Evolutionary conservation across 345 rosid genomes (phyloP).

Genomic region (Camelina neglecta): DNA sequence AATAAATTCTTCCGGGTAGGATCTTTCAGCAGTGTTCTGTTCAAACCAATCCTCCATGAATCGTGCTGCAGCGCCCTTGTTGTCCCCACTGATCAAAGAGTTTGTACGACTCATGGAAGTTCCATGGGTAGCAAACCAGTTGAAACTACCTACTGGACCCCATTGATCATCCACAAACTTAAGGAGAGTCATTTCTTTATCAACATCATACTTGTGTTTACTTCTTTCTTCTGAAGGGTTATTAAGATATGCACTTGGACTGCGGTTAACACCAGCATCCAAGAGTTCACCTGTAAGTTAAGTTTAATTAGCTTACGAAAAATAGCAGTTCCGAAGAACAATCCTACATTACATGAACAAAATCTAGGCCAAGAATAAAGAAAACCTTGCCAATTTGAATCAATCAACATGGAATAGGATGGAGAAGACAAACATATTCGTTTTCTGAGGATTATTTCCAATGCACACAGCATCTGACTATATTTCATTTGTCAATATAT

Average conservation of each 20-base stretch:
- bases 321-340: neutral
- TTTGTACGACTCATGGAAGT: conserved; percentile 98
- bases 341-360: conserved; percentile 12
- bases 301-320: conserved; percentile 19
- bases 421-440: neutral
- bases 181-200: conserved; percentile 94
- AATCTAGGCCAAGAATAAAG: conserved; percentile 3
- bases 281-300: conserved; percentile 74
- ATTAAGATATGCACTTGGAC: conserved; percentile 97
- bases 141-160: conserved; percentile 97
- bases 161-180: conserved; percentile 90
- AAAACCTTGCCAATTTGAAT: conserved; percentile 1
- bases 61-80: conserved; percentile 97
- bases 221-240: conserved; percentile 78
- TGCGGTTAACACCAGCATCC: conserved; percentile 94
- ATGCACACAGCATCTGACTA: neutral
- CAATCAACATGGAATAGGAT: neutral
- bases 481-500: neutral
- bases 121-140: conserved; percentile 99
- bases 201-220: conserved; percentile 79
- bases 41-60: conserved; percentile 98
- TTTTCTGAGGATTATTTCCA: neutral
- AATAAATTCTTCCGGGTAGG: conserved; percentile 47
- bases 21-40: conserved; percentile 46
- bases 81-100: conserved; percentile 96